Percentiles rank a stretch among this genome's conserved stretches.
These are phyloP conservation scores for Vigna radiata DNA, from an alignment of 306 rosid genomes.

Conservation along the genomic window DNA sequence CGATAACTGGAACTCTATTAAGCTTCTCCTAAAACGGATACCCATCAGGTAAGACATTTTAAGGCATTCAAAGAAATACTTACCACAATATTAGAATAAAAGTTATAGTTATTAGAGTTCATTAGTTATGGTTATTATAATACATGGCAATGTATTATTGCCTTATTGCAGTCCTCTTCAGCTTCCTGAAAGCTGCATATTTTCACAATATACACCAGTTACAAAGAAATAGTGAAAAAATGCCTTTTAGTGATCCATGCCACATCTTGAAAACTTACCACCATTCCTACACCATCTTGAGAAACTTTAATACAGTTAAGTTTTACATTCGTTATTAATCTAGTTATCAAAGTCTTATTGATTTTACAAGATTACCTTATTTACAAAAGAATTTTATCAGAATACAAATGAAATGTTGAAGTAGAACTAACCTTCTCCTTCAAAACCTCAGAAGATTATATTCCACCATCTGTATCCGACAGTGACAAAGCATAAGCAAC, in stretches of 20 bases:
- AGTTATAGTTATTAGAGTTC: constrained; percentile 2
- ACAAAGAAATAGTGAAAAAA: constrained; percentile 38
- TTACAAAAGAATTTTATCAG: neutral
- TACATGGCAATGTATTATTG: constrained; percentile 51
- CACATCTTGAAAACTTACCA: constrained; percentile 3
- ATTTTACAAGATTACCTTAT: neutral
- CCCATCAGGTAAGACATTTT: neutral
- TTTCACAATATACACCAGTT: too few species aligned
- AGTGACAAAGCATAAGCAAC: constrained; percentile 51
- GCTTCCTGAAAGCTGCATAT: too few species aligned
- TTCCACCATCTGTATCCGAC: constrained; percentile 62
- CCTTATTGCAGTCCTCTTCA: constrained; percentile 78
- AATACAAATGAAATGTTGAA: constrained; percentile 1
- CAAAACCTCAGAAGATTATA: constrained; percentile 78
- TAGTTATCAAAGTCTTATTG: neutral
- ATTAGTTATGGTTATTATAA: neutral
- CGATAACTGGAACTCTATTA: neutral
- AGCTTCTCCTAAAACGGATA: constrained; percentile 10
- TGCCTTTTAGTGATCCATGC: constrained; percentile 22
- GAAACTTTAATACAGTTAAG: neutral
- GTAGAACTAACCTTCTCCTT: constrained; percentile 77
- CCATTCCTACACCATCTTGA: constrained; percentile 5
- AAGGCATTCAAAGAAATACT: neutral
- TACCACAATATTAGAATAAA: neutral
- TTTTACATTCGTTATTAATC: constrained; percentile 5